Evolutionary conservation across 495 filamentous ascomycete species (phyloP).

Genomic region (Podospora pseudoanserina): DNA sequence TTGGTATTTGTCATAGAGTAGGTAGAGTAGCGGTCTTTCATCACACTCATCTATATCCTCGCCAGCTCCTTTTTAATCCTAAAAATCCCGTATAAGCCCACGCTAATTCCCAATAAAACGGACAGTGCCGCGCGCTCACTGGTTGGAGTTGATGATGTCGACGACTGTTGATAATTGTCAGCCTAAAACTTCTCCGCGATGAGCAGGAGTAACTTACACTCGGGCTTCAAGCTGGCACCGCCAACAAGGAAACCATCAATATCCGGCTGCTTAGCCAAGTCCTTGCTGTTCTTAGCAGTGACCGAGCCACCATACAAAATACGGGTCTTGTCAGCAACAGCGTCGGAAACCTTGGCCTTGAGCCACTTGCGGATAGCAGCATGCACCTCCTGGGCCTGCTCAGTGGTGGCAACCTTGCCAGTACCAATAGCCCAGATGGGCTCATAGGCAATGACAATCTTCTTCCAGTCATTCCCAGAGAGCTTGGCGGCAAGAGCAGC

Average conservation of each 20-base stretch:
- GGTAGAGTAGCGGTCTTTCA: background rate
- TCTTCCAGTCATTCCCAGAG: slow-evolving; percentile 71
- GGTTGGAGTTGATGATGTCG: slow-evolving; percentile 58
- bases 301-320: slow-evolving; percentile 96
- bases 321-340: slow-evolving; percentile 72
- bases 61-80: slow-evolving; percentile 12
- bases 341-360: slow-evolving; percentile 62
- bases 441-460: slow-evolving; percentile 97
- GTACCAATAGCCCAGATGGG: slow-evolving; percentile 99
- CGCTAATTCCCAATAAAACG: background rate
- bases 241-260: slow-evolving; percentile 99
- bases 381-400: slow-evolving; percentile 95
- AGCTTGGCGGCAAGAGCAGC: slow-evolving; percentile 63
- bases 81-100: slow-evolving; percentile 9
- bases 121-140: slow-evolving; percentile 27
- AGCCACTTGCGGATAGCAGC: slow-evolving; percentile 89
- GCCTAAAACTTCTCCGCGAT: too few species aligned
- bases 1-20: background rate
- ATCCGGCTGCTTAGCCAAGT: slow-evolving; percentile 84
- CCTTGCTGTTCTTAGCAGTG: slow-evolving; percentile 95
- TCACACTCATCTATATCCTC: slow-evolving; percentile 12
- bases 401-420: slow-evolving; percentile 89
- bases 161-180: slow-evolving; percentile 38
- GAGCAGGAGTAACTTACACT: slow-evolving; percentile 60
- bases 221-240: slow-evolving; percentile 96